Percentiles rank a stretch among this genome's conserved stretches.
phyloP scores from a whole-genome alignment of 805 yeast species.

The Spathaspora arborariae region DNA sequence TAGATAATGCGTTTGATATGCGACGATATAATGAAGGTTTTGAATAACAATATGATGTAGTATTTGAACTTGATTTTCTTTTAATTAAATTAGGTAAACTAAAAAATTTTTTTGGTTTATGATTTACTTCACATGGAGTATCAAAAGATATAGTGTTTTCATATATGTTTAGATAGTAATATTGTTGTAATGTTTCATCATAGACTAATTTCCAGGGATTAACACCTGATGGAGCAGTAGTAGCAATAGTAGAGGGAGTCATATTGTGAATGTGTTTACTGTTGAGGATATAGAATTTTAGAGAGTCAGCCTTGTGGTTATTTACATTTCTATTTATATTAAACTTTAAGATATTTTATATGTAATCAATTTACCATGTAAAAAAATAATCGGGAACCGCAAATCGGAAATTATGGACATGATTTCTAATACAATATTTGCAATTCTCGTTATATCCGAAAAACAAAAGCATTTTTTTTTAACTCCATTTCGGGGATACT shows the following conservation, averaged over 20 bases:
- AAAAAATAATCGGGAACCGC: background rate
- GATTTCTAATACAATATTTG: too few relatives aligned
- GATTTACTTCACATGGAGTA: constrained; percentile 42
- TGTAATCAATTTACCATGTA: too few relatives aligned
- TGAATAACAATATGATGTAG: background rate
- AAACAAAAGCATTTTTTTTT: too few relatives aligned
- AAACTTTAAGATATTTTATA: too few relatives aligned
- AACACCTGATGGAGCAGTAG: background rate
- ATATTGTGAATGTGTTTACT: background rate
- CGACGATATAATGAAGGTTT: constrained; percentile 6
- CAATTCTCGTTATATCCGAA: too few relatives aligned
- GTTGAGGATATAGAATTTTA: background rate
- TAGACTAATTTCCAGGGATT: constrained; percentile 21
- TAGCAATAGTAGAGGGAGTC: background rate
- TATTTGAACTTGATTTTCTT: background rate
- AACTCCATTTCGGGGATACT: too few relatives aligned
- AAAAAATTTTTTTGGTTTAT: background rate
- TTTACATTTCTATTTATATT: background rate
- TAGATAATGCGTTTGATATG: constrained; percentile 9
- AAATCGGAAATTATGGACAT: too few relatives aligned
- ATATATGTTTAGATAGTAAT: constrained; percentile 35
- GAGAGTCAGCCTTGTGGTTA: background rate
- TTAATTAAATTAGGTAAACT: background rate
- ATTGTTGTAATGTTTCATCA: constrained; percentile 36
- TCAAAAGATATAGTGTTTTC: constrained; percentile 39